phyloP scores from a whole-genome alignment of 768 basidiomycete genomes.

The Kwoniella shandongensis region DNA sequence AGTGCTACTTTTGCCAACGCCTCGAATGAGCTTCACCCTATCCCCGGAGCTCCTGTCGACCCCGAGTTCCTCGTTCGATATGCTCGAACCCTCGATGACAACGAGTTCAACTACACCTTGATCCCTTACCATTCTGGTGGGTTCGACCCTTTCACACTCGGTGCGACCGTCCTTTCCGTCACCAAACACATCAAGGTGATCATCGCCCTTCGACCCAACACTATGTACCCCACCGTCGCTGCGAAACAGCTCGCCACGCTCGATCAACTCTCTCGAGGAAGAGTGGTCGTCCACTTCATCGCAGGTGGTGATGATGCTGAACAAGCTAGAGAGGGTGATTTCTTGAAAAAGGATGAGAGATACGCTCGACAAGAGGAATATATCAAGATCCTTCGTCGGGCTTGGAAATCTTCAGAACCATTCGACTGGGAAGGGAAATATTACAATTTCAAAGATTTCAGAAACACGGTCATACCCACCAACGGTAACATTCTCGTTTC shows the following conservation, averaged over 20 bases:
- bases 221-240: conserved; percentile 41
- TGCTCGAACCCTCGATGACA: conserved; percentile 35
- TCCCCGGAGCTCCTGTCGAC: conserved; percentile 32
- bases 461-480: conserved; percentile 27
- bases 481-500: conserved; percentile 30
- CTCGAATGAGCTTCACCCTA: conserved; percentile 33
- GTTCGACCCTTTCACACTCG: conserved; percentile 41
- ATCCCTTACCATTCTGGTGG: conserved; percentile 32
- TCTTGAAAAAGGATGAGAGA: conserved; percentile 33
- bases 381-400: conserved; percentile 38
- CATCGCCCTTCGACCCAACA: conserved; percentile 37
- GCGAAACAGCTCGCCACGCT: conserved; percentile 42
- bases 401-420: conserved; percentile 31
- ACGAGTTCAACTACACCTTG: conserved; percentile 40
- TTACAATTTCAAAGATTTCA: conserved; percentile 39
- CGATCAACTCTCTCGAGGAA: conserved; percentile 29
- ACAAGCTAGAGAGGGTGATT: conserved; percentile 38
- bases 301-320: conserved; percentile 35
- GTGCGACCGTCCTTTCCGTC: conserved; percentile 27
- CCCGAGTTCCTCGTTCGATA: conserved; percentile 37
- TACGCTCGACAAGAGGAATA: conserved; percentile 41
- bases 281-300: conserved; percentile 41
- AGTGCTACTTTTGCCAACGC: conserved; percentile 36
- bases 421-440: conserved; percentile 43
- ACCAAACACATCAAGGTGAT: conserved; percentile 37